Base-by-base conservation (phyloP, 2,329 filamentous ascomycete species). In the Diaporthe sp. region DNA sequence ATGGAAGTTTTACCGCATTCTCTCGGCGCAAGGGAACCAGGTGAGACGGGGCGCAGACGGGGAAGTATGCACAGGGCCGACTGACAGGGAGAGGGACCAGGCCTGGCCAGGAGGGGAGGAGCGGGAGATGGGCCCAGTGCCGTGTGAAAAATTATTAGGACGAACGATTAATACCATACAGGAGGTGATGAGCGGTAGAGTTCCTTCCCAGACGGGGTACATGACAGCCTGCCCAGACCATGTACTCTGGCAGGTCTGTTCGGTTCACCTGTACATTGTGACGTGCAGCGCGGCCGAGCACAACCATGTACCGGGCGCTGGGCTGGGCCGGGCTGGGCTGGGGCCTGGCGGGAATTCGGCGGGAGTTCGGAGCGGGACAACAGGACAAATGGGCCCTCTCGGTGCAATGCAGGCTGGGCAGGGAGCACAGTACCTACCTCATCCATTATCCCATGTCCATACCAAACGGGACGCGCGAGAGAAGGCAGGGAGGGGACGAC, bases 281-380 rank as follows among this genome's bases (percentile, higher is more conserved):
- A 34, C 51, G 44, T 34, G 61, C 42, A 17, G 2, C 34, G 28
- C n/a, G 25, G 60, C 58, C 58, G 58, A 42, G 58, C 17, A n/a
- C 34, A 25, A n/a, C 20, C 42, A 68, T 51, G 28, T 37, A 51
- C 63, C 28, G 22, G 63, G 20, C 20, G 20, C 22, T 4, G 13
- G 63, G 63, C 63, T 25, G 31, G 63, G 13, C 63, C 49, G n/a
- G 65, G 47, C 65, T 51, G 20, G 31, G 7, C 44, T 68, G 63
- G 63, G 63, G 63, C 60, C 63, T 68, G 65, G 65, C 47, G 65
- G 65, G 65, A 68, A 12, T 68, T 68, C 65, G 65, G 65, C 65
- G 65, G 65, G 65, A 53, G 49, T 39, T 68, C 65, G 65, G 65
- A 68, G 65, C 65, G 47, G 63, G 63, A 68, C 44, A 53, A 51